A percentile compares a stretch with the other conserved stretches of the same genome.
Evolutionary conservation across 768 basidiomycete genomes (phyloP).

Genomic region (Tubosaeta brunneosetosa): DNA sequence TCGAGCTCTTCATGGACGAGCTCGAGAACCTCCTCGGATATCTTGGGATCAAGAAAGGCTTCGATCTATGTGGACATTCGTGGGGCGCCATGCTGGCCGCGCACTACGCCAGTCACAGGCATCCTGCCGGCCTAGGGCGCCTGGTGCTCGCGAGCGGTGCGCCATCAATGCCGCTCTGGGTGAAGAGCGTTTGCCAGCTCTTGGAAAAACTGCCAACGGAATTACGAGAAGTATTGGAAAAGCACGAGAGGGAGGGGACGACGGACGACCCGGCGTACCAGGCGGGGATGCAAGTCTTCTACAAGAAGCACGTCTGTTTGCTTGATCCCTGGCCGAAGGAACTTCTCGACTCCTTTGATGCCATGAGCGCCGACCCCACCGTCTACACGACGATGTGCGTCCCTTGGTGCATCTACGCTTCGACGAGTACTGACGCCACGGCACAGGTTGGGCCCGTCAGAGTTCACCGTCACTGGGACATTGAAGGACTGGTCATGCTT

Average conservation of each 20-base stretch:
- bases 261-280: constrained; percentile 31
- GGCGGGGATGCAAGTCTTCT: constrained; percentile 25
- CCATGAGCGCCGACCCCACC: constrained; percentile 27
- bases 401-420: not conserved
- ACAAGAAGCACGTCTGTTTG: constrained; percentile 33
- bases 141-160: constrained; percentile 33
- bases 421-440: not conserved
- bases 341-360: constrained; percentile 22
- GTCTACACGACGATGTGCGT: constrained; percentile 34
- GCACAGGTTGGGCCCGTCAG: constrained; percentile 22
- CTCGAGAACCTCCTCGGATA: constrained; percentile 44
- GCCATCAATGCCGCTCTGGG: constrained; percentile 29
- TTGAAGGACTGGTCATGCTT: constrained; percentile 46
- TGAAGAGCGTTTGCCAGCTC: constrained; percentile 20
- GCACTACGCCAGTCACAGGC: constrained; percentile 35
- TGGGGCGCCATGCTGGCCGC: constrained; percentile 54
- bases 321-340: constrained; percentile 34
- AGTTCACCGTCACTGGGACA: constrained; percentile 37
- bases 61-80: constrained; percentile 49
- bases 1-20: constrained; percentile 50
- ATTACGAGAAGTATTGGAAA: constrained; percentile 25
- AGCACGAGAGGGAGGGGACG: constrained; percentile 33
- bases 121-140: constrained; percentile 36
- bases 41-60: constrained; percentile 38
- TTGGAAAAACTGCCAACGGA: constrained; percentile 28